phyloP scores from a whole-genome alignment of 2,329 filamentous ascomycete genomes.

The Meredithiella fracta region DNA sequence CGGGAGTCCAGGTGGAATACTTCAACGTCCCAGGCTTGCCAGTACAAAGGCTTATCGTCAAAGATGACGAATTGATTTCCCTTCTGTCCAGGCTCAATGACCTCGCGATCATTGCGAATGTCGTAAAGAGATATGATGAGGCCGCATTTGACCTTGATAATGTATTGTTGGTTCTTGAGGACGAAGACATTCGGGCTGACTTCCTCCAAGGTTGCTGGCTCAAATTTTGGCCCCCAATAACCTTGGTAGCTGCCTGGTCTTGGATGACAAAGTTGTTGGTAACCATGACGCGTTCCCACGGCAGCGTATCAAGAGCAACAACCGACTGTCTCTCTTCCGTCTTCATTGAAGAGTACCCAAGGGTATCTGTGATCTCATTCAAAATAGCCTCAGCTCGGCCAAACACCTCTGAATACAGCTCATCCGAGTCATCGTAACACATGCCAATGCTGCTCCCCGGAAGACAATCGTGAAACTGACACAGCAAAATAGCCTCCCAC shows the following conservation, averaged over 20 bases:
- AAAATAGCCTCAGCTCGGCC: constrained; percentile 56
- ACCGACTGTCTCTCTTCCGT: constrained; percentile 30
- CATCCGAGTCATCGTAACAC: constrained; percentile 92
- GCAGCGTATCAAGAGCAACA: constrained; percentile 66
- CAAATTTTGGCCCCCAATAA: neutral
- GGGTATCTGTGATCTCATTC: constrained; percentile 47
- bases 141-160: constrained; percentile 56
- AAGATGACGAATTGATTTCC: constrained; percentile 89
- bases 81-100: constrained; percentile 56
- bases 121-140: constrained; percentile 76
- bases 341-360: constrained; percentile 41
- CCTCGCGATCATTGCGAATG: constrained; percentile 52
- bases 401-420: constrained; percentile 74
- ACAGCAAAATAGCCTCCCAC: constrained; percentile 85
- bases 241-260: too few relatives aligned
- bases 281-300: constrained; percentile 67
- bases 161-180: constrained; percentile 61
- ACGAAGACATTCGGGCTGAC: constrained; percentile 49
- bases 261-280: constrained; percentile 32
- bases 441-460: constrained; percentile 93
- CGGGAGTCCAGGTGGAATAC: constrained; percentile 85
- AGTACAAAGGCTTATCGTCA: constrained; percentile 93
- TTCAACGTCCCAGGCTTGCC: constrained; percentile 97
- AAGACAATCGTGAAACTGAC: constrained; percentile 94
- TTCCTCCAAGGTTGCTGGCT: constrained; percentile 33